These are phyloP conservation scores for Arxiozyma slooffiae DNA, from an alignment of 1,139 yeast genomes.

Conservation along the genomic window DNA sequence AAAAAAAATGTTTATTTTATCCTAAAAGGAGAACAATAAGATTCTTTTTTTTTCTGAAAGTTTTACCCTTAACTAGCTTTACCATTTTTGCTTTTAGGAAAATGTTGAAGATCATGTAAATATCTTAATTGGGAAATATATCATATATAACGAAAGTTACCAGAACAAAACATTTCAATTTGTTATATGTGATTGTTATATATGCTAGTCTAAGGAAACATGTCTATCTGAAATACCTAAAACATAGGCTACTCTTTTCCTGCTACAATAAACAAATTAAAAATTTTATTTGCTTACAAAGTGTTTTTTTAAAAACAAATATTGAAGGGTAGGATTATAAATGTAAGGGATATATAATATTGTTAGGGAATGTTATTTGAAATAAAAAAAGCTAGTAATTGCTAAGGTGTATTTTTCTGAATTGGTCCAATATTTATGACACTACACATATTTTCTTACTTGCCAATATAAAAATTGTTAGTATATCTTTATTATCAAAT, in stretches of 20 bases:
- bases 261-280: too few species aligned
- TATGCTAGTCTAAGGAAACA: not conserved
- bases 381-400: not conserved
- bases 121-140: conserved; percentile 6
- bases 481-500: too few species aligned
- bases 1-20: too few species aligned
- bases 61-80: not conserved
- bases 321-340: too few species aligned
- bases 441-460: too few species aligned
- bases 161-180: not conserved
- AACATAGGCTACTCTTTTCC: too few species aligned
- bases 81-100: not conserved
- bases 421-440: too few species aligned
- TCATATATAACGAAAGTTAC: not conserved
- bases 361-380: not conserved
- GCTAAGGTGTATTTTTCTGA: too few species aligned
- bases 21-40: not conserved
- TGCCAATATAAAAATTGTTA: too few species aligned
- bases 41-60: not conserved
- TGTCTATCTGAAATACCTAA: not conserved
- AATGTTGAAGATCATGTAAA: conserved; percentile 5
- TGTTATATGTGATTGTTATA: not conserved
- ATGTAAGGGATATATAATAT: not conserved
- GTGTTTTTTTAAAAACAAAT: too few species aligned
- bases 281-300: too few species aligned